Evolutionary conservation across 306 rosid genomes (phyloP).

Genomic region (Gastrolobium bilobum): DNA sequence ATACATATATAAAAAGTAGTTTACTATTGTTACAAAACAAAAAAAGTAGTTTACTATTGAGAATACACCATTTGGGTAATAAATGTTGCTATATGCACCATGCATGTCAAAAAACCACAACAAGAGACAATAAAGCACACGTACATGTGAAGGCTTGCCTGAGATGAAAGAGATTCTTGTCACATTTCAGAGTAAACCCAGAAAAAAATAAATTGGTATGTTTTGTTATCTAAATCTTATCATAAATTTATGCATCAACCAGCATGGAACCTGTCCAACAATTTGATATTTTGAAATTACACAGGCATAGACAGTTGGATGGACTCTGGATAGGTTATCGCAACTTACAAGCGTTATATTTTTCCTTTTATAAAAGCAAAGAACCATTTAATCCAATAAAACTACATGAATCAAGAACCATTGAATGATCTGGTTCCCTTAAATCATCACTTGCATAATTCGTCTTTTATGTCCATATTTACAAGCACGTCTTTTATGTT

Average conservation of each 20-base stretch:
- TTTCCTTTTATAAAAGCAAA: background rate
- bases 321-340: background rate
- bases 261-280: background rate
- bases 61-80: background rate
- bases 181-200: background rate
- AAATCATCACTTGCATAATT: conserved; percentile 28
- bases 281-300: conserved; percentile 1
- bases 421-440: background rate
- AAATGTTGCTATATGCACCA: background rate
- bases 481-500: background rate
- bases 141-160: background rate
- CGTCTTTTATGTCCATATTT: background rate
- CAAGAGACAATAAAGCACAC: background rate
- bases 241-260: background rate
- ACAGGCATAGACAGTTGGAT: background rate
- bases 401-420: conserved; percentile 9
- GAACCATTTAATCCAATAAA: background rate
- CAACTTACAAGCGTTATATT: background rate
- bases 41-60: background rate
- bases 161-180: background rate
- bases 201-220: background rate
- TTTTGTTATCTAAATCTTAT: background rate
- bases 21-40: too few relatives aligned
- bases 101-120: background rate
- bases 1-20: too few relatives aligned